phyloP scores from a whole-genome alignment of 345 rosid species.

The Acer negundo region DNA sequence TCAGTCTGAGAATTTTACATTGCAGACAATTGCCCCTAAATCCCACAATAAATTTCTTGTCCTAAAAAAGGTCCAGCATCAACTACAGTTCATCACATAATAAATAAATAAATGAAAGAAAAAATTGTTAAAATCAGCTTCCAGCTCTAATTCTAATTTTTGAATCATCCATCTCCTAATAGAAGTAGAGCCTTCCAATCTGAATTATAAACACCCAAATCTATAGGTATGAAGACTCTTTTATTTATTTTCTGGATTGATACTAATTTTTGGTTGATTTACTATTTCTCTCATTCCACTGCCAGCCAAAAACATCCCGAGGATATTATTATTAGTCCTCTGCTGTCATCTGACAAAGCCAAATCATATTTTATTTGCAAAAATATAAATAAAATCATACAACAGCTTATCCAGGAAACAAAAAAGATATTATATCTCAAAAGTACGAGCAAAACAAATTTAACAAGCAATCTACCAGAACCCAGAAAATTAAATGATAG shows the following conservation, averaged over 20 bases:
- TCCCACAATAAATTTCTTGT: neutral
- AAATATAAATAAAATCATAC: neutral
- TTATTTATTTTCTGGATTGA: neutral
- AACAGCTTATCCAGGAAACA: neutral
- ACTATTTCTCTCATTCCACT: neutral
- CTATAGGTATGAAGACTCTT: neutral
- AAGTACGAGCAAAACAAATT: neutral
- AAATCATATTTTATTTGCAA: neutral
- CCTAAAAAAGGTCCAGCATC: neutral
- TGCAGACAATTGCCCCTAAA: neutral
- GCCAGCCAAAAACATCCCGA: neutral
- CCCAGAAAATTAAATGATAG: neutral
- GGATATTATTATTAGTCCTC: neutral
- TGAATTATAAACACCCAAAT: neutral
- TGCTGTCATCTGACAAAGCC: neutral
- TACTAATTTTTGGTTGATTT: neutral
- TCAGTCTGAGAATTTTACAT: too few species aligned
- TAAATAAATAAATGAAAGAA: neutral
- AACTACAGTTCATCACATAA: neutral
- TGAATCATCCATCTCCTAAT: neutral
- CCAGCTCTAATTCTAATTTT: too few species aligned
- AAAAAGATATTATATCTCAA: neutral
- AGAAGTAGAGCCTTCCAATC: neutral
- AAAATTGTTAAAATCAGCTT: neutral
- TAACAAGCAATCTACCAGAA: conserved; percentile 2